Conservation (phyloP, 768 basidiomycete species). For the Auricularia auricula-judae region DNA sequence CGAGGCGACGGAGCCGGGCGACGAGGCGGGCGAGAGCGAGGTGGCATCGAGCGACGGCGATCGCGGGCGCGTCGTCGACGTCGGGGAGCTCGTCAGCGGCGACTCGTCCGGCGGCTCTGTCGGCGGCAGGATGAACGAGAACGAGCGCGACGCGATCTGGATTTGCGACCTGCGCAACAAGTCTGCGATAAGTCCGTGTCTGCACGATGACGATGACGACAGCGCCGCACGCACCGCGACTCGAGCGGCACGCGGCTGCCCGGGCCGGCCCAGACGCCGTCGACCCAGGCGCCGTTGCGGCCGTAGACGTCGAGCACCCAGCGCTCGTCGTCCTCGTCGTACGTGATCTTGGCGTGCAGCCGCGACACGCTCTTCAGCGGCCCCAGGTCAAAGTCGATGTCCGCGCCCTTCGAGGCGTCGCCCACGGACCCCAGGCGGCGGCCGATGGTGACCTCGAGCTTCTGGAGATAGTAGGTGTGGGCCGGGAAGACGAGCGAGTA, state of each 20-base stretch:
- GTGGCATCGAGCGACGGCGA: constrained; percentile 79
- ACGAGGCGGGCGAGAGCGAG: constrained; percentile 72
- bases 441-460: constrained; percentile 87
- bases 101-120: constrained; percentile 70
- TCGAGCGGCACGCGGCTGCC: constrained; percentile 78
- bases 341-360: constrained; percentile 90
- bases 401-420: background rate
- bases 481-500: constrained; percentile 89
- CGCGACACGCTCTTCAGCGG: constrained; percentile 96
- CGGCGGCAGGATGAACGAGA: constrained; percentile 93
- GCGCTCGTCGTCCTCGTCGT: constrained; percentile 78
- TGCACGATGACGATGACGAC: constrained; percentile 4
- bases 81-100: constrained; percentile 58
- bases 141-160: constrained; percentile 94
- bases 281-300: constrained; percentile 97
- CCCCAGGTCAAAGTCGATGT: constrained; percentile 72
- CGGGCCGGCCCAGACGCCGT: constrained; percentile 89
- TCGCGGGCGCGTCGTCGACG: constrained; percentile 49
- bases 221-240: constrained; percentile 72
- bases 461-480: constrained; percentile 96
- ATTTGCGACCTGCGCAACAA: constrained; percentile 65
- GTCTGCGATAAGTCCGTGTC: background rate
- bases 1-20: constrained; percentile 18
- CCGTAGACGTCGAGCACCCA: constrained; percentile 87
- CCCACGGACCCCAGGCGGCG: constrained; percentile 58